Percentiles rank a stretch among this genome's conserved stretches.
Conservation (phyloP, 331 rosid genomes). For the Acacia concinna region DNA sequence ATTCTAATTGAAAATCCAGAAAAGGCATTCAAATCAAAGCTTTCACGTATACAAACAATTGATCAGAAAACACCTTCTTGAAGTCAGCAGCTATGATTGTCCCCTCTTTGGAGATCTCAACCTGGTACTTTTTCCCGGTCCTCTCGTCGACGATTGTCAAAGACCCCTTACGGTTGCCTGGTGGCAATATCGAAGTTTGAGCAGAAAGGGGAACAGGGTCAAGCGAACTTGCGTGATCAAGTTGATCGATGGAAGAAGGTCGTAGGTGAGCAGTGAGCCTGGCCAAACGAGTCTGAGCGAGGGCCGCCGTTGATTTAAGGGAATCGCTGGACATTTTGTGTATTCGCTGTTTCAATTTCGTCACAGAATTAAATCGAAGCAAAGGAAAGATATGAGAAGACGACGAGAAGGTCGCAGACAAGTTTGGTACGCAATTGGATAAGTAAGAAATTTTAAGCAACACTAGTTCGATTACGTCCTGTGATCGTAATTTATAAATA, state of each 20-base stretch:
- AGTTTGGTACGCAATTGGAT: background rate
- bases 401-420: background rate
- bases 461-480: background rate
- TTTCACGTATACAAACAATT: background rate
- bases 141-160: conserved; percentile 76
- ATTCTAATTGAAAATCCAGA: conserved; percentile 1
- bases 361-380: background rate
- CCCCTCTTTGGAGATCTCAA: conserved; percentile 70
- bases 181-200: conserved; percentile 43
- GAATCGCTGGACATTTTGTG: conserved; percentile 42
- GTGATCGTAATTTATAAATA: too few species aligned
- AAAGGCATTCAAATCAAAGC: background rate
- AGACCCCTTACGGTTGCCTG: conserved; percentile 52
- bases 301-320: conserved; percentile 30
- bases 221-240: conserved; percentile 36
- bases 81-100: conserved; percentile 73
- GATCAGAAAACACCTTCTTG: conserved; percentile 56
- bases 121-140: conserved; percentile 69
- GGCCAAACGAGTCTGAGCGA: conserved; percentile 74
- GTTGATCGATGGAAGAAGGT: conserved; percentile 42
- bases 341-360: background rate
- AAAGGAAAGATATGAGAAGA: background rate
- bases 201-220: conserved; percentile 52
- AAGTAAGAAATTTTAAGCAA: background rate
- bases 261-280: conserved; percentile 65